Conservation (phyloP, 192 early-diverging fungal species). For the Lobosporangium transversale region DNA sequence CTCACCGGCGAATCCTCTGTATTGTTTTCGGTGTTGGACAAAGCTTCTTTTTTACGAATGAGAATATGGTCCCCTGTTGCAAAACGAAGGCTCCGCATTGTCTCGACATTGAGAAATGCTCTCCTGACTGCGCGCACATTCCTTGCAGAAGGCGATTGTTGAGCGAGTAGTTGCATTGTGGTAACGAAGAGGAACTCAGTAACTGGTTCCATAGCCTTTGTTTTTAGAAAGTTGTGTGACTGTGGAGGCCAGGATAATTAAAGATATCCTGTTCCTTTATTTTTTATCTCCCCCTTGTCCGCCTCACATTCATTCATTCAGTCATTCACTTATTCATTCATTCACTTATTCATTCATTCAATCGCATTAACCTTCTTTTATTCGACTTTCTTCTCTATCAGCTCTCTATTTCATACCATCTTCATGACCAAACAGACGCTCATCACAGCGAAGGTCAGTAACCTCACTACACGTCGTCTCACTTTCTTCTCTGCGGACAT, state of each 20-base stretch:
- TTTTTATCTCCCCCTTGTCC: background rate
- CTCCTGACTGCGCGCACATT: conserved; percentile 48
- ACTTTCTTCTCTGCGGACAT: too few species aligned
- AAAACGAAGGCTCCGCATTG: conserved; percentile 42
- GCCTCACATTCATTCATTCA: background rate
- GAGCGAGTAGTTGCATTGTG: conserved; percentile 47
- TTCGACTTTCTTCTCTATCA: background rate
- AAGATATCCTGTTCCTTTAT: too few species aligned
- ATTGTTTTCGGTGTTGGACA: background rate
- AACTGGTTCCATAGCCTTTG: too few species aligned
- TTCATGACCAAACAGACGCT: conserved; percentile 18
- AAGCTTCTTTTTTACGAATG: conserved; percentile 15
- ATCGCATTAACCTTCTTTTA: background rate
- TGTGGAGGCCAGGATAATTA: too few species aligned
- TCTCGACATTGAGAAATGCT: conserved; percentile 54
- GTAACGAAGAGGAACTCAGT: background rate
- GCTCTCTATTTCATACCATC: background rate
- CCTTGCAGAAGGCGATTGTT: conserved; percentile 45
- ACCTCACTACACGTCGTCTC: too few species aligned
- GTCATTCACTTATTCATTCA: background rate
- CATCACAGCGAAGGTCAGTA: conserved; percentile 24
- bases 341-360: background rate
- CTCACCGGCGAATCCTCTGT: conserved; percentile 6
- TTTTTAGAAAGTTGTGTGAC: too few species aligned
- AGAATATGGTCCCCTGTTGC: conserved; percentile 51